phyloP scores from a whole-genome alignment of 345 rosid genomes.

The Rhodomyrtus tomentosa region DNA sequence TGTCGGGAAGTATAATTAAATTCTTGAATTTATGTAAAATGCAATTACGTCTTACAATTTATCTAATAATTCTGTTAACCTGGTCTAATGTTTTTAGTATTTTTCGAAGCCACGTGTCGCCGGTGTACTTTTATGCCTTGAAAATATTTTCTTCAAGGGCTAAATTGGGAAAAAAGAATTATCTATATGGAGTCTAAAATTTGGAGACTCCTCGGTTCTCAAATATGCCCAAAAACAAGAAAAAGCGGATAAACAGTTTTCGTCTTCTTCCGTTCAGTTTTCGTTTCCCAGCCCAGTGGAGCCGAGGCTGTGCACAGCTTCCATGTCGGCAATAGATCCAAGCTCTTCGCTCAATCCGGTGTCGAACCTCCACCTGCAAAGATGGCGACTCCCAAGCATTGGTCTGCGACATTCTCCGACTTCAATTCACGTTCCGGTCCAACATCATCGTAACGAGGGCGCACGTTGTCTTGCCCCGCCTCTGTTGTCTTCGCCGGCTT shows the following conservation, averaged over 20 bases:
- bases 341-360: background rate
- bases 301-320: background rate
- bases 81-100: background rate
- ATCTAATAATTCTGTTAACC: no score
- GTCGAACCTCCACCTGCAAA: background rate
- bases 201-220: no score
- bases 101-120: background rate
- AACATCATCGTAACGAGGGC: background rate
- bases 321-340: background rate
- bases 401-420: background rate
- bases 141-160: background rate
- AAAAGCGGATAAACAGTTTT: no score
- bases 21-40: background rate
- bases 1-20: background rate
- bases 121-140: background rate
- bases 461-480: background rate
- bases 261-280: no score
- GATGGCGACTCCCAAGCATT: background rate
- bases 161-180: background rate
- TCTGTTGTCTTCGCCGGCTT: background rate
- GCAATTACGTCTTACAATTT: accelerated
- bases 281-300: background rate
- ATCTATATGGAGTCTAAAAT: no score
- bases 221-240: no score
- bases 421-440: background rate